Evolutionary conservation across 495 filamentous ascomycete species (phyloP).

Genomic region (Lepidopterella palustris): DNA sequence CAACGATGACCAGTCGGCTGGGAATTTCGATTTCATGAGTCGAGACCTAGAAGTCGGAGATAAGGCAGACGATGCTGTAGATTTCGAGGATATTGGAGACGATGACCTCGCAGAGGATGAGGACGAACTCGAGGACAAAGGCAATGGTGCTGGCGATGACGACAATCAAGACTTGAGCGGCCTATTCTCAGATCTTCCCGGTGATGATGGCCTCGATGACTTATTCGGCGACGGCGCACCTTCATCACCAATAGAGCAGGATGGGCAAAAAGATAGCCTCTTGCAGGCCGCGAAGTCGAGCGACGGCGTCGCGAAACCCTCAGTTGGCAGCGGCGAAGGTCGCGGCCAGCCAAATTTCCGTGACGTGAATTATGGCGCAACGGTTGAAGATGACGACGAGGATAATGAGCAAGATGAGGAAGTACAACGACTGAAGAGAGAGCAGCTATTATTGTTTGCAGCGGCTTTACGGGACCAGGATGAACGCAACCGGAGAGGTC

Average conservation of each 20-base stretch:
- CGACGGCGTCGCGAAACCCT: neutral
- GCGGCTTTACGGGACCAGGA: slow-evolving; percentile 5
- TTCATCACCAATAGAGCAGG: slow-evolving; percentile 40
- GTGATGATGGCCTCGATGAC: slow-evolving; percentile 21
- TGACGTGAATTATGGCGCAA: slow-evolving; percentile 29
- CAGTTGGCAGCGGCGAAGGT: neutral
- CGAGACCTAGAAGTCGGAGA: slow-evolving; percentile 52
- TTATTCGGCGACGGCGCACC: slow-evolving; percentile 32
- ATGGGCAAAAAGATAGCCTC: slow-evolving; percentile 8
- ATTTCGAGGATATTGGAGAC: slow-evolving; percentile 81
- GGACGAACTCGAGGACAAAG: slow-evolving; percentile 29
- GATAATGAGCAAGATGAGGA: slow-evolving; percentile 32
- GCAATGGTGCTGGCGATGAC: slow-evolving; percentile 7
- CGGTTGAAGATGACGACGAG: slow-evolving; percentile 36
- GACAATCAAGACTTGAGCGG: slow-evolving; percentile 20
- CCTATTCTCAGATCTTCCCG: slow-evolving; percentile 22
- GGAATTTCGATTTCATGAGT: slow-evolving; percentile 20
- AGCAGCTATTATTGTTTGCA: slow-evolving; percentile 28
- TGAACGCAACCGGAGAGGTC: slow-evolving; percentile 8
- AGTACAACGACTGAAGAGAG: slow-evolving; percentile 8
- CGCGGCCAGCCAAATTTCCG: slow-evolving; percentile 26
- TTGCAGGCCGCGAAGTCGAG: neutral
- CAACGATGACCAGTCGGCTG: neutral
- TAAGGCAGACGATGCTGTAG: slow-evolving; percentile 73
- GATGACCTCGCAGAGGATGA: slow-evolving; percentile 66